Percentiles rank a stretch among this genome's conserved stretches.
Evolutionary conservation across 257 asterid genomes (phyloP).

Genomic region (Solanum ossicruentum): DNA sequence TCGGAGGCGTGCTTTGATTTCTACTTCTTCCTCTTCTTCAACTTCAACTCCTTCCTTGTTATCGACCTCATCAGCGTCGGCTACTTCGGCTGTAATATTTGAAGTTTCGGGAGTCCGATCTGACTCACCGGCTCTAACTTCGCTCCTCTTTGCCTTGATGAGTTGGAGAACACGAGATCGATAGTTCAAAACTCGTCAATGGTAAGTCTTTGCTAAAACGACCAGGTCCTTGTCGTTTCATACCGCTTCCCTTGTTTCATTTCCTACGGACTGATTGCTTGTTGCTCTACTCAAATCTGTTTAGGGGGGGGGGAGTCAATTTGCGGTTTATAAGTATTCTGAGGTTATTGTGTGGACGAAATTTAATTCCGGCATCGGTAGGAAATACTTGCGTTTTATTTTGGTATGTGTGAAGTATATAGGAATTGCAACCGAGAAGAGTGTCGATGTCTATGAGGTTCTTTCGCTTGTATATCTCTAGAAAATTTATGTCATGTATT

Average conservation of each 20-base stretch:
- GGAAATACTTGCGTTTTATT: neutral
- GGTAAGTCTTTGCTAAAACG: slow-evolving; percentile 39
- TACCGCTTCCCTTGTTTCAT: slow-evolving; percentile 8
- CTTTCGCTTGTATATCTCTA: neutral
- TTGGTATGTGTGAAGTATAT: neutral
- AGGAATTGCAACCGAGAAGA: neutral
- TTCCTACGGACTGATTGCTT: slow-evolving; percentile 15
- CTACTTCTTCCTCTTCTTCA: neutral
- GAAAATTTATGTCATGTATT: neutral
- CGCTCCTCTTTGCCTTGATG: slow-evolving; percentile 43
- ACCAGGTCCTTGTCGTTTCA: slow-evolving; percentile 15
- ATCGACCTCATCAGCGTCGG: neutral
- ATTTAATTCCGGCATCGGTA: neutral
- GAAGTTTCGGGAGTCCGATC: slow-evolving; percentile 44
- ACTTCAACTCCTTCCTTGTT: neutral
- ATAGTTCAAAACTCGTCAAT: slow-evolving; percentile 28
- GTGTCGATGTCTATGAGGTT: neutral
- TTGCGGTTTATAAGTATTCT: neutral
- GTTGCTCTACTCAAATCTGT: slow-evolving; percentile 14
- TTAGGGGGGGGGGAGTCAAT: slow-evolving; percentile 1
- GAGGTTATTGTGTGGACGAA: neutral
- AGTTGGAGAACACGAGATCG: slow-evolving; percentile 66
- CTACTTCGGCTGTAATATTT: slow-evolving; percentile 6
- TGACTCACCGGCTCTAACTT: slow-evolving; percentile 39
- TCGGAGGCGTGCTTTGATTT: slow-evolving; percentile 7